A percentile compares a stretch with the other conserved stretches of the same genome.
Evolutionary conservation across 1,284 basidiomycete species (phyloP).

Genomic region (Pterula multifida): DNA sequence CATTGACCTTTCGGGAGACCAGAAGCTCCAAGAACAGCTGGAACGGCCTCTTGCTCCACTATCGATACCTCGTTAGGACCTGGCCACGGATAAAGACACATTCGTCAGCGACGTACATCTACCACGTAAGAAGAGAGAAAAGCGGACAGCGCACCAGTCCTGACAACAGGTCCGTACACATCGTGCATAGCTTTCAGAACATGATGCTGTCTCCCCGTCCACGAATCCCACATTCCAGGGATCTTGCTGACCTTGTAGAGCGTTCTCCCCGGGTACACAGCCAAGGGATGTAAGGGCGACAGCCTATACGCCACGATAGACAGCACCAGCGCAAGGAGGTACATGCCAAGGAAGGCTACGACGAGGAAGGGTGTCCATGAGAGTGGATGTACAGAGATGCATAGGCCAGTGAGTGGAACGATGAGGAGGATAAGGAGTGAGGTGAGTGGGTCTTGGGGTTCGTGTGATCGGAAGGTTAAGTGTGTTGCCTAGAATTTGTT

Average conservation of each 20-base stretch:
- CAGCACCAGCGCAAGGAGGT: slow-evolving; percentile 15
- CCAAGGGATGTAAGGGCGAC: slow-evolving; percentile 32
- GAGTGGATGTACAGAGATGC: neutral
- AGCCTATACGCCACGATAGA: slow-evolving; percentile 28
- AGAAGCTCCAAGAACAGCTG: slow-evolving; percentile 29
- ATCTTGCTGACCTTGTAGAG: slow-evolving; percentile 24
- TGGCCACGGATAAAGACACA: slow-evolving; percentile 14
- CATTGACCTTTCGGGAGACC: slow-evolving; percentile 42
- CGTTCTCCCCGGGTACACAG: slow-evolving; percentile 27
- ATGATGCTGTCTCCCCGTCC: slow-evolving; percentile 23
- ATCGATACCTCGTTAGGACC: slow-evolving; percentile 49
- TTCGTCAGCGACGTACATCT: slow-evolving; percentile 14
- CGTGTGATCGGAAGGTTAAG: neutral
- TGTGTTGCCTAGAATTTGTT: slow-evolving; percentile 1
- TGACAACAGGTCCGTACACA: slow-evolving; percentile 30
- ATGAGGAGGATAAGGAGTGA: neutral
- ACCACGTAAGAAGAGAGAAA: neutral
- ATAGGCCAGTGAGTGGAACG: neutral
- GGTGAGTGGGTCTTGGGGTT: neutral
- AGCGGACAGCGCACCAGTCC: slow-evolving; percentile 21
- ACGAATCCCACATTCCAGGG: slow-evolving; percentile 18
- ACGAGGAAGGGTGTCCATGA: neutral
- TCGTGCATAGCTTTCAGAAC: slow-evolving; percentile 24
- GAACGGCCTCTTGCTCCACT: slow-evolving; percentile 26
- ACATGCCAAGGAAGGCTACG: slow-evolving; percentile 7